Conservation (phyloP, 345 rosid genomes). For the Eucalyptus curtisii region DNA sequence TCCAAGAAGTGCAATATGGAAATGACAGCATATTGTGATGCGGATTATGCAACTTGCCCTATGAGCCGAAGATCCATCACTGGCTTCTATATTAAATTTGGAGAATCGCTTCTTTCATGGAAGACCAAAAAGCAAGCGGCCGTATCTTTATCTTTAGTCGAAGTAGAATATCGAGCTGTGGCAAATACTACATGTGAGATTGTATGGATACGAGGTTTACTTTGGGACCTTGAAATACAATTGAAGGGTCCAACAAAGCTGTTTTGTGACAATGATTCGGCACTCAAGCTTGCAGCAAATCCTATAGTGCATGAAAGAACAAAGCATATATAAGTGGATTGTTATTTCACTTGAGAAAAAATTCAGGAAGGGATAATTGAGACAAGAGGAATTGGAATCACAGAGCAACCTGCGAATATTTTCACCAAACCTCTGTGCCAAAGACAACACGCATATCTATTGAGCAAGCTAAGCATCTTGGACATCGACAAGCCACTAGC, state of each 20-base stretch:
- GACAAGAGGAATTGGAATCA: background rate
- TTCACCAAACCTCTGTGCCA: background rate
- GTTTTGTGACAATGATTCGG: no score
- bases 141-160: background rate
- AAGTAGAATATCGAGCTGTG: background rate
- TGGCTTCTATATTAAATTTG: background rate
- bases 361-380: no score
- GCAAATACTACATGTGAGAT: background rate
- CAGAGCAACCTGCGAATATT: background rate
- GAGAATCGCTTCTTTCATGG: background rate
- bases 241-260: fast-evolving
- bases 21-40: background rate
- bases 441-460: background rate
- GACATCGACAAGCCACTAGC: no score
- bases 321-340: no score
- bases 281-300: no score
- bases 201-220: background rate
- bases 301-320: no score
- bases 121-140: background rate
- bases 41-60: background rate
- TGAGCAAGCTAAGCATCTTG: no score
- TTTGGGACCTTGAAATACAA: background rate
- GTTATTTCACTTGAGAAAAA: background rate
- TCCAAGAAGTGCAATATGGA: background rate
- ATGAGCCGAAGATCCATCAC: background rate